phyloP scores from a whole-genome alignment of 2,329 filamentous ascomycete species.

The Mycogone perniciosa region DNA sequence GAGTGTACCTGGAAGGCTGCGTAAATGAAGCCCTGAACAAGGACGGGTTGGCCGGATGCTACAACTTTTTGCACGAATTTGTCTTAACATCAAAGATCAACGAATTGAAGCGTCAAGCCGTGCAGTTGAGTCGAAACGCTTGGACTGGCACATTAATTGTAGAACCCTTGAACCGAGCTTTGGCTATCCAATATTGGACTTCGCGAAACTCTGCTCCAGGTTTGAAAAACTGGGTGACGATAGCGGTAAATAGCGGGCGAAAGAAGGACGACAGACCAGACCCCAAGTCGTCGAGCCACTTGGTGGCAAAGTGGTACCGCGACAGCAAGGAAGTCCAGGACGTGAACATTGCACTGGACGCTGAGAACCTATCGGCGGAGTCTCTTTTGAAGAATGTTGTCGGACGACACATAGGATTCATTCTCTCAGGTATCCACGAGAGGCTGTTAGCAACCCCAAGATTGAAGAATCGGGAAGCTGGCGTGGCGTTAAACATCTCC shows the following conservation, averaged over 20 bases:
- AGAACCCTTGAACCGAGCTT: conserved; percentile 70
- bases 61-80: conserved; percentile 80
- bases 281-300: conserved; percentile 42
- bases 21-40: conserved; percentile 65
- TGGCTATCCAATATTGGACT: conserved; percentile 90
- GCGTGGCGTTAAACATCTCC: conserved; percentile 52
- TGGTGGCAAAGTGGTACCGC: conserved; percentile 75
- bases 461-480: conserved; percentile 54
- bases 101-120: conserved; percentile 71
- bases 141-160: conserved; percentile 77
- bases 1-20: conserved; percentile 59
- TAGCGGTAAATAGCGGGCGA: conserved; percentile 68
- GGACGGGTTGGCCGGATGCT: conserved; percentile 72
- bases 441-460: conserved; percentile 54
- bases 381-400: conserved; percentile 66
- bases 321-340: conserved; percentile 70
- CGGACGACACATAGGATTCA: conserved; percentile 65
- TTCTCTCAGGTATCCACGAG: conserved; percentile 60
- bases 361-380: conserved; percentile 65
- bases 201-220: conserved; percentile 45
- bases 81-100: conserved; percentile 86
- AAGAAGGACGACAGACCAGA: conserved; percentile 35
- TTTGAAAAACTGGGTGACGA: conserved; percentile 83
- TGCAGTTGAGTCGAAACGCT: conserved; percentile 58
- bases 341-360: conserved; percentile 60